Conservation (phyloP, 306 rosid species). For the Quercus glauca region DNA sequence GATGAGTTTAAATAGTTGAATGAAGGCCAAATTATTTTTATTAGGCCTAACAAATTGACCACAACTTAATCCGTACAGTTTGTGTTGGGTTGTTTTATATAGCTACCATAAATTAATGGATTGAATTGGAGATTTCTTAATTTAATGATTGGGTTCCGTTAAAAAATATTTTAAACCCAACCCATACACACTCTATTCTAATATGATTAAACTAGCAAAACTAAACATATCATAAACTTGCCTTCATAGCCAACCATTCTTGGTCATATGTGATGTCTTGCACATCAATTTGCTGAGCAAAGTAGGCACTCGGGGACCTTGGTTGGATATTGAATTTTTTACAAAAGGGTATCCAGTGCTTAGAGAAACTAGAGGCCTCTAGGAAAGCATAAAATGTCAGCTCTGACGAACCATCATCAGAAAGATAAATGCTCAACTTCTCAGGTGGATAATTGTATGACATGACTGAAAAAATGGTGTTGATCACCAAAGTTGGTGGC, state of each 20-base stretch:
- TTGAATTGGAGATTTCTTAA: no score
- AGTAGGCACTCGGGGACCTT: constrained; percentile 57
- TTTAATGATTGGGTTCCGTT: no score
- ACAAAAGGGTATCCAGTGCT: constrained; percentile 70
- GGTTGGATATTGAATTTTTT: constrained; percentile 50
- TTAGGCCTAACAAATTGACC: no score
- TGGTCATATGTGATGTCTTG: not conserved
- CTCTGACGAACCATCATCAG: constrained; percentile 71
- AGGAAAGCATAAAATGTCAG: constrained; percentile 63
- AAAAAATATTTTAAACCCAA: no score
- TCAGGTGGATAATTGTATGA: constrained; percentile 53
- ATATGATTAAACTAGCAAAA: no score
- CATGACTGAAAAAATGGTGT: constrained; percentile 57
- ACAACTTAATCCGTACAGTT: no score
- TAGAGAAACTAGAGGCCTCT: constrained; percentile 50
- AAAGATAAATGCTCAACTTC: constrained; percentile 56
- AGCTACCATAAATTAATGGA: no score
- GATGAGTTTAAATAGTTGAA: no score
- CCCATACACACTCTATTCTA: no score
- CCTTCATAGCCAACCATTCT: constrained; percentile 46
- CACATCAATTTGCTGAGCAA: constrained; percentile 20
- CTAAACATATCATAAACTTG: not conserved
- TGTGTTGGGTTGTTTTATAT: no score
- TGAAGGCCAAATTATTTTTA: no score
- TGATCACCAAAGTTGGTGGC: constrained; percentile 69